phyloP scores from a whole-genome alignment of 163 green algal genomes.

The Volvox carteri region DNA sequence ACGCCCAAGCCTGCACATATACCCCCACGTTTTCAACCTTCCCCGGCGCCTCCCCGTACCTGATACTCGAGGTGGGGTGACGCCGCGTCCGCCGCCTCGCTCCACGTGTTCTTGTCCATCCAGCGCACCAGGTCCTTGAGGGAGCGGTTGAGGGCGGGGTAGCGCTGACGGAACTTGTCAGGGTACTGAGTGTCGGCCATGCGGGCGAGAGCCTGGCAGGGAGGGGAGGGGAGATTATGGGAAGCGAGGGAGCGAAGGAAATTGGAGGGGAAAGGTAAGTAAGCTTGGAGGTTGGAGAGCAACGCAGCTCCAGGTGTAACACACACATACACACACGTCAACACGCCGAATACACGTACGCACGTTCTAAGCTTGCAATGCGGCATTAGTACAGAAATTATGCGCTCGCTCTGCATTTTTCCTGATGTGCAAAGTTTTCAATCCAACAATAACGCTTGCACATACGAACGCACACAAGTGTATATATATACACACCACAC shows the following conservation, averaged over 20 bases:
- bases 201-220: constrained; percentile 15
- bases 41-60: background rate
- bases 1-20: too few species aligned
- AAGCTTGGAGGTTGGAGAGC: background rate
- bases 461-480: too few species aligned
- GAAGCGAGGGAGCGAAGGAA: background rate
- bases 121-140: constrained; percentile 36
- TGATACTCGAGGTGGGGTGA: constrained; percentile 45
- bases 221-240: background rate
- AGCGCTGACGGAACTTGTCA: constrained; percentile 42
- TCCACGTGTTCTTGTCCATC: constrained; percentile 46
- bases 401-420: too few species aligned
- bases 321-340: background rate
- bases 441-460: too few species aligned
- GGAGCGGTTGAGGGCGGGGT: constrained; percentile 3
- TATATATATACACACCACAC: too few species aligned
- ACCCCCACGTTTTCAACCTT: background rate
- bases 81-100: background rate
- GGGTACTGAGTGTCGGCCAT: constrained; percentile 25
- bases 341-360: too few species aligned
- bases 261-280: background rate
- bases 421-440: too few species aligned
- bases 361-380: too few species aligned
- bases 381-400: too few species aligned
- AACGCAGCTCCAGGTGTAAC: too few species aligned